These are phyloP conservation scores for Citrus sp. DNA, from an alignment of 345 rosid genomes.

Conservation along the genomic window DNA sequence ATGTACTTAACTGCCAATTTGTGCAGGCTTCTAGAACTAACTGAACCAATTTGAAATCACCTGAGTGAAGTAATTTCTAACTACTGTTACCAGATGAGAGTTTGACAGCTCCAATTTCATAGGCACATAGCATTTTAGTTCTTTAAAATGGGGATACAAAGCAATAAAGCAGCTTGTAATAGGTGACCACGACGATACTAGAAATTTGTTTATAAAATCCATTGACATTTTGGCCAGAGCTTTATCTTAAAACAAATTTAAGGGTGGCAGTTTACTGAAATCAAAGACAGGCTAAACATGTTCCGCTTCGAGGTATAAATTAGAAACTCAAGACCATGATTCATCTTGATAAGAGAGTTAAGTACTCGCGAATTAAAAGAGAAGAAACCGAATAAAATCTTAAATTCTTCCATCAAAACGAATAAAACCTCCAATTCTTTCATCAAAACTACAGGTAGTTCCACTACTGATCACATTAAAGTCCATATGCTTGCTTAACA, in stretches of 20 bases:
- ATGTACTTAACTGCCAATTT: too few relatives aligned
- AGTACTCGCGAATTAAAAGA: not conserved
- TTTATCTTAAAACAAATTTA: too few relatives aligned
- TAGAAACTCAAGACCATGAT: not conserved
- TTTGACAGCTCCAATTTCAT: too few relatives aligned
- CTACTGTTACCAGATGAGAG: too few relatives aligned
- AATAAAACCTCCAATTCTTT: not conserved
- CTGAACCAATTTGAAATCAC: not conserved
- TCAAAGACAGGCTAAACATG: too few relatives aligned
- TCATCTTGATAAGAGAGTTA: not conserved
- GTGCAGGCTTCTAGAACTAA: not conserved
- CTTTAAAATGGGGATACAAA: not conserved
- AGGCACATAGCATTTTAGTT: not conserved
- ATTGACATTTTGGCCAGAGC: too few relatives aligned
- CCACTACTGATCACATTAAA: not conserved
- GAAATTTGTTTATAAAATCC: too few relatives aligned
- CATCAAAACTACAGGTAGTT: not conserved
- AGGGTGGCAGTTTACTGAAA: too few relatives aligned
- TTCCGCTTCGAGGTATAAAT: too few relatives aligned
- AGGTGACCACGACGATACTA: too few relatives aligned
- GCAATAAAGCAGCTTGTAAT: too few relatives aligned
- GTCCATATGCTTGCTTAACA: slow-evolving; percentile 1
- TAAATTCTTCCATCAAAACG: not conserved
- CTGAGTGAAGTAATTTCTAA: not conserved
- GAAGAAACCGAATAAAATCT: not conserved